Evolutionary conservation across 73 alveolate genomes (phyloP).

Genomic region (Paramecium pentaurelia): DNA sequence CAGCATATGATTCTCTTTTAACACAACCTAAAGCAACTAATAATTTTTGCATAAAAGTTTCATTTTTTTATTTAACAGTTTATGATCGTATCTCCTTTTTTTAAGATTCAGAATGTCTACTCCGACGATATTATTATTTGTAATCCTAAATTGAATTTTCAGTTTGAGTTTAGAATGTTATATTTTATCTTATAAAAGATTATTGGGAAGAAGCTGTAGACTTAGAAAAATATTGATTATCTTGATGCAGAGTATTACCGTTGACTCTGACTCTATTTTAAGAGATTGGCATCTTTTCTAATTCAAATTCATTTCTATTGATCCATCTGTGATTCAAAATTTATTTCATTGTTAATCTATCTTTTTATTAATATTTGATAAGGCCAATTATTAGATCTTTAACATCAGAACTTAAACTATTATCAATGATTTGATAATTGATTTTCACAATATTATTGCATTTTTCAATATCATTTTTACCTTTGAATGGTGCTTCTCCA

Average conservation of each 20-base stretch:
- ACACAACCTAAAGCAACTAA: slow-evolving; percentile 58
- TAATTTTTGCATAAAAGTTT: slow-evolving; percentile 45
- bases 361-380: slow-evolving; percentile 70
- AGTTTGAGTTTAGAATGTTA: background rate
- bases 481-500: slow-evolving; percentile 88
- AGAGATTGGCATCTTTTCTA: background rate
- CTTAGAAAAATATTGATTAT: background rate
- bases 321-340: slow-evolving; percentile 93
- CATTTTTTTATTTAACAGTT: background rate
- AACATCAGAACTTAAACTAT: slow-evolving; percentile 70
- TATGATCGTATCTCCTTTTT: background rate
- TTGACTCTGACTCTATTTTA: background rate
- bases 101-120: slow-evolving; percentile 3
- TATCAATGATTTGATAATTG: slow-evolving; percentile 67
- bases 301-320: slow-evolving; percentile 15
- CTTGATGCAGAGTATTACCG: background rate
- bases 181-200: background rate
- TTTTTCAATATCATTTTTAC: slow-evolving; percentile 54
- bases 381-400: slow-evolving; percentile 77
- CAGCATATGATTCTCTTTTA: slow-evolving; percentile 43
- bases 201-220: background rate
- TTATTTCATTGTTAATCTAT: slow-evolving; percentile 82
- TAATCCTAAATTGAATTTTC: background rate
- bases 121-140: background rate
- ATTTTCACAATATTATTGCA: slow-evolving; percentile 64